phyloP scores from a whole-genome alignment of 805 yeast species.

The Nakazawaea populi region DNA sequence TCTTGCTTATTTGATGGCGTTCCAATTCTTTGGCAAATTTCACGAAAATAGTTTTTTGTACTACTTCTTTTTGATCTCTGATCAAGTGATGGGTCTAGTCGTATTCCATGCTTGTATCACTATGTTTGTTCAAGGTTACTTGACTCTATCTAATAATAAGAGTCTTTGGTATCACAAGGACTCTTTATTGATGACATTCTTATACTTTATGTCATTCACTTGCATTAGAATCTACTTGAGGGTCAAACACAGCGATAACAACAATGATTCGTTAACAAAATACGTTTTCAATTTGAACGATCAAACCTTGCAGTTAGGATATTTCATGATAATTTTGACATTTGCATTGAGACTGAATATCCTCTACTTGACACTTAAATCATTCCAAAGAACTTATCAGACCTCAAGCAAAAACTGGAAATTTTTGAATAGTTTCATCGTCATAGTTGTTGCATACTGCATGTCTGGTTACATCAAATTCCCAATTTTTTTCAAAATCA shows the following conservation, averaged over 20 bases:
- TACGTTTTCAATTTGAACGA: constrained; percentile 5
- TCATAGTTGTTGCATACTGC: not conserved
- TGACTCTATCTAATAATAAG: not conserved
- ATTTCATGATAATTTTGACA: not conserved
- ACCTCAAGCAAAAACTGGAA: not conserved
- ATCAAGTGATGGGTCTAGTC: not conserved
- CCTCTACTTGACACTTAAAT: not conserved
- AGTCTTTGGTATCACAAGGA: not conserved
- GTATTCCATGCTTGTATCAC: not conserved
- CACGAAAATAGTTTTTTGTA: not conserved
- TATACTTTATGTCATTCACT: constrained; percentile 5
- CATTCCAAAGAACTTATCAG: not conserved
- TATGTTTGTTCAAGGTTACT: constrained; percentile 5
- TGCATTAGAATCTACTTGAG: constrained; percentile 4
- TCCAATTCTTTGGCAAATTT: constrained; percentile 2
- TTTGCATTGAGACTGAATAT: not conserved
- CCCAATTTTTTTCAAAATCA: constrained; percentile 2
- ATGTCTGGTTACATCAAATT: constrained; percentile 7
- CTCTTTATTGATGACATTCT: not conserved
- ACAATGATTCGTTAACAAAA: not conserved
- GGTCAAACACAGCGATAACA: not conserved
- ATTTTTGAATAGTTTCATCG: constrained; percentile 5
- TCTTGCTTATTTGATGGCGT: constrained; percentile 1
- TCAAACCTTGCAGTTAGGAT: not conserved
- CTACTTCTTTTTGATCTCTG: constrained; percentile 2